Evolutionary conservation across 2,329 filamentous ascomycete genomes (phyloP).

Genomic region (Ascochyta lentis): DNA sequence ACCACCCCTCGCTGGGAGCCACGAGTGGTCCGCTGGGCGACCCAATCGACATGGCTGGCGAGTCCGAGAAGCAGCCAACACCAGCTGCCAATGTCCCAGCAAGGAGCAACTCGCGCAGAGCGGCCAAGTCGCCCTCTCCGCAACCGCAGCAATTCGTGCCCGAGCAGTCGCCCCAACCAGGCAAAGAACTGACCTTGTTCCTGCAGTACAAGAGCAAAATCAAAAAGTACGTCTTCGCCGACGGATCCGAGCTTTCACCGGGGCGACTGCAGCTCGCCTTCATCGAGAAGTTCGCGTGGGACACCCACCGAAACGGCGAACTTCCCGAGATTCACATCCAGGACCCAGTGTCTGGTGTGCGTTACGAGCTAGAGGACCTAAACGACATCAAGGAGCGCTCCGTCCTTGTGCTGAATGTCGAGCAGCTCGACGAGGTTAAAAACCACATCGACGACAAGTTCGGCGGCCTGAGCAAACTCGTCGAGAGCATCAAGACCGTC

Average conservation of each 20-base stretch:
- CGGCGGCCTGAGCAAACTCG: slow-evolving; percentile 76
- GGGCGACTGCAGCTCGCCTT: slow-evolving; percentile 92
- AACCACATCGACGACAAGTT: slow-evolving; percentile 93
- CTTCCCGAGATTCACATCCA: slow-evolving; percentile 98
- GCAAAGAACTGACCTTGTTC: slow-evolving; percentile 91
- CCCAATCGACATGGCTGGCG: slow-evolving; percentile 36
- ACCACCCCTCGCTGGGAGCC: slow-evolving; percentile 40
- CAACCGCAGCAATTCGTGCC: slow-evolving; percentile 54
- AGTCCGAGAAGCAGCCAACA: slow-evolving; percentile 30
- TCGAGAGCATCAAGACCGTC: slow-evolving; percentile 85
- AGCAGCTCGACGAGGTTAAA: slow-evolving; percentile 94
- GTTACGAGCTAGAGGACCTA: slow-evolving; percentile 93
- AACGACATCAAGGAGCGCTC: slow-evolving; percentile 92
- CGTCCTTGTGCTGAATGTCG: slow-evolving; percentile 92
- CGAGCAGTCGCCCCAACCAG: slow-evolving; percentile 70
- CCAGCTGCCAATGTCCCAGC: slow-evolving; percentile 30
- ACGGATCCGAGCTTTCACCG: slow-evolving; percentile 85
- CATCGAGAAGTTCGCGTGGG: slow-evolving; percentile 99
- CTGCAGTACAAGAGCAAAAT: slow-evolving; percentile 96
- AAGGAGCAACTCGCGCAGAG: slow-evolving; percentile 38
- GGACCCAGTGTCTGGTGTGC: slow-evolving; percentile 92
- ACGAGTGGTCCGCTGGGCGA: slow-evolving; percentile 46
- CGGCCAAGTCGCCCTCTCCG: slow-evolving; percentile 49
- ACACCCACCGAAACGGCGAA: slow-evolving; percentile 94
- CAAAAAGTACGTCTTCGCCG: slow-evolving; percentile 90